Evolutionary conservation across 2,329 filamentous ascomycete genomes (phyloP).

Genomic region (Xylariaceae sp.): DNA sequence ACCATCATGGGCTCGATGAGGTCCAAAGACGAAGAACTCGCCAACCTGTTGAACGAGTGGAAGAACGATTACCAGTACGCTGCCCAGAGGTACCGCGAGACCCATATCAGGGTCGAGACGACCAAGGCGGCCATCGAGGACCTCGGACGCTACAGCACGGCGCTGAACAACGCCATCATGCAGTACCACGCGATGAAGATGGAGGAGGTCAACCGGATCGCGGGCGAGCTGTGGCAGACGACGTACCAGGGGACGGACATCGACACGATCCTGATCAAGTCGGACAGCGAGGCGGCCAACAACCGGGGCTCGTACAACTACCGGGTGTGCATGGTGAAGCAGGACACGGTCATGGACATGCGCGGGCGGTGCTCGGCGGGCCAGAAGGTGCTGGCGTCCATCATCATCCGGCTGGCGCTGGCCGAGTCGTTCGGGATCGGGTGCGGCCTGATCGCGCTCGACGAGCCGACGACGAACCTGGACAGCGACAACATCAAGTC

Average conservation of each 20-base stretch:
- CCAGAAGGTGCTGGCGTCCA: constrained; percentile 92
- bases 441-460: constrained; percentile 91
- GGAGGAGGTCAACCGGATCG: constrained; percentile 94
- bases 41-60: constrained; percentile 70
- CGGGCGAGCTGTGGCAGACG: constrained; percentile 92
- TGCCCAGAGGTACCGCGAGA: constrained; percentile 72
- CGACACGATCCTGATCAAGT: constrained; percentile 91
- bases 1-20: constrained; percentile 73
- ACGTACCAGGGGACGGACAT: constrained; percentile 98
- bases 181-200: constrained; percentile 94
- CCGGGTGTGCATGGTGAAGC: constrained; percentile 95
- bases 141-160: constrained; percentile 71
- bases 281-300: constrained; percentile 70
- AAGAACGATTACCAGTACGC: constrained; percentile 83
- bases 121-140: constrained; percentile 93
- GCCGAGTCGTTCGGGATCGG: constrained; percentile 96
- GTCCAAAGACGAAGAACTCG: constrained; percentile 76
- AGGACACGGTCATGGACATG: constrained; percentile 99
- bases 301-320: constrained; percentile 91
- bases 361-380: constrained; percentile 93
- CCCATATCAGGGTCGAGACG: constrained; percentile 83
- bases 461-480: constrained; percentile 96
- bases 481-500: constrained; percentile 92
- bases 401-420: constrained; percentile 93
- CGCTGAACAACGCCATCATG: constrained; percentile 95